Conservation (phyloP, 139 green algal species). For the Tetraselmis striata region DNA sequence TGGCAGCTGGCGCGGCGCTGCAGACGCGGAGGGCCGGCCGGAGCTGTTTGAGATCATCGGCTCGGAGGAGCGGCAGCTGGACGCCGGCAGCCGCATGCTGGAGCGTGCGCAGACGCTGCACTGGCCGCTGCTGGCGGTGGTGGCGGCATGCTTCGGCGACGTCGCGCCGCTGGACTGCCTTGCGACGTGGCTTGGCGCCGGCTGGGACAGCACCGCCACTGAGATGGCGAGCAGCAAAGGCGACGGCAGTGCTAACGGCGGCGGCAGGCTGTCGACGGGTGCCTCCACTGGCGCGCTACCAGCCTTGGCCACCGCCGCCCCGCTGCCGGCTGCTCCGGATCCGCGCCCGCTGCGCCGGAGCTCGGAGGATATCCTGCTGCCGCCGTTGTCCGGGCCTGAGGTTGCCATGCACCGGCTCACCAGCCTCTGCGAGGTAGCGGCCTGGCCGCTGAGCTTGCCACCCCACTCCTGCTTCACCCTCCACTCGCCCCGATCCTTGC, state of each 20-base stretch:
- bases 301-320: neutral
- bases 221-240: no score
- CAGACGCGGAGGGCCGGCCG: neutral
- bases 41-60: neutral
- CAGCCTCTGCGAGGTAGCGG: neutral
- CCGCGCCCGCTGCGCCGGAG: neutral
- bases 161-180: neutral
- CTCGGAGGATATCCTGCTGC: neutral
- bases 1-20: no score
- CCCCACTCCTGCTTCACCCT: no score
- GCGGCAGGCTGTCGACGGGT: neutral
- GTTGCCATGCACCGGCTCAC: neutral
- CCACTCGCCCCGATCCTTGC: no score
- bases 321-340: neutral
- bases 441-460: no score
- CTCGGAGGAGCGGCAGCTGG: neutral
- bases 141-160: neutral
- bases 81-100: neutral
- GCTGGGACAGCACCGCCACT: neutral
- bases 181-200: neutral
- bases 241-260: no score
- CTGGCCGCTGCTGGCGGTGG: neutral
- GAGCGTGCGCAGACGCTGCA: neutral
- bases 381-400: neutral
- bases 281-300: neutral